phyloP scores from a whole-genome alignment of 2,329 filamentous ascomycete species.

The Arthrobotrys conoides region DNA sequence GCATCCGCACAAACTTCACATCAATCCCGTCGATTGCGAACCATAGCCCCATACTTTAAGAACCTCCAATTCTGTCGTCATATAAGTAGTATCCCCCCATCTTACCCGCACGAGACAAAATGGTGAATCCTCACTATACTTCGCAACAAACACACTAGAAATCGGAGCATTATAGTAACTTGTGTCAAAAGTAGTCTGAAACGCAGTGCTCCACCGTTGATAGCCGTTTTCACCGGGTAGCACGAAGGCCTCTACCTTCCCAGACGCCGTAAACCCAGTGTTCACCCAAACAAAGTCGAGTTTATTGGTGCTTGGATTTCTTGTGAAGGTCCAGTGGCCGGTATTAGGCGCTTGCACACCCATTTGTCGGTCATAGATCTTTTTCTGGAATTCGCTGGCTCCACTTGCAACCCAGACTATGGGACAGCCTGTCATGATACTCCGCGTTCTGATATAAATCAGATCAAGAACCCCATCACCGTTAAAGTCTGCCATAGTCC shows the following conservation, averaged over 20 bases:
- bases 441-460: not conserved
- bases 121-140: not conserved
- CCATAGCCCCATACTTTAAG: not conserved
- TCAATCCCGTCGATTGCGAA: not conserved
- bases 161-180: not conserved
- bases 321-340: not conserved
- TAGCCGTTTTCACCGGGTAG: not conserved
- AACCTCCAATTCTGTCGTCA: constrained; percentile 3
- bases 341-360: not conserved
- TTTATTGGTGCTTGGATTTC: not conserved
- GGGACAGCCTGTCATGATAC: not conserved
- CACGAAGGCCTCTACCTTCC: not conserved
- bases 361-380: not conserved
- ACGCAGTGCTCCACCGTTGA: not conserved
- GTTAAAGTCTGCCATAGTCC: constrained; percentile 2
- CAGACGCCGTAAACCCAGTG: constrained; percentile 1
- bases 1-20: not conserved
- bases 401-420: not conserved
- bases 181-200: not conserved
- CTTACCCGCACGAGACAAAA: not conserved
- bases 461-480: not conserved
- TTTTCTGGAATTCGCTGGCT: not conserved
- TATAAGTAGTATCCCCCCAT: not conserved
- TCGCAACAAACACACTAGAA: not conserved
- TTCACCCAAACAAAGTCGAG: constrained; percentile 2